Conservation (phyloP, 352 stramenopile species). For the Globisporangium viniferum region DNA sequence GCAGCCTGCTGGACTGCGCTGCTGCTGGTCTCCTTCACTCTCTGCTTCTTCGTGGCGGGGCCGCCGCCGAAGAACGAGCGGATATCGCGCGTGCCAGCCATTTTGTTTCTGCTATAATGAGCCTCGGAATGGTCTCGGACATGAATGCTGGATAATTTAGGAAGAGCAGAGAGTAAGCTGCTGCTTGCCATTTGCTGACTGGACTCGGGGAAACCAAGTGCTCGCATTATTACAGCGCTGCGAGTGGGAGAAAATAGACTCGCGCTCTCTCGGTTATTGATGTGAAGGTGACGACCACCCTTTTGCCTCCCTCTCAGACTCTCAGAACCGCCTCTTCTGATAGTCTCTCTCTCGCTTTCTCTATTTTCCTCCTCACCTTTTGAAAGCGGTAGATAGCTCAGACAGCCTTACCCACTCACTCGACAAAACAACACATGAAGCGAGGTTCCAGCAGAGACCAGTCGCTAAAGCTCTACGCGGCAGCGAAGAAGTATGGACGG, state of each 20-base stretch:
- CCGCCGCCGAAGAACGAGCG: constrained; percentile 53
- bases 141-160: no score
- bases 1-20: neutral
- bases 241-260: neutral
- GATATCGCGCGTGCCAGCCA: constrained; percentile 35
- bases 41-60: constrained; percentile 28
- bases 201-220: no score
- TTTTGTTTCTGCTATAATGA: neutral
- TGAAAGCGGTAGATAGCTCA: neutral
- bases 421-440: constrained; percentile 1
- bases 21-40: neutral
- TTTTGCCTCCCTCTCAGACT: no score
- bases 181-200: no score
- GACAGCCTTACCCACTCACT: neutral
- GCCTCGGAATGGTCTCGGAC: no score
- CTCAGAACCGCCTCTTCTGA: no score
- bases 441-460: constrained; percentile 12
- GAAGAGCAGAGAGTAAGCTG: no score
- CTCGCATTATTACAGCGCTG: no score
- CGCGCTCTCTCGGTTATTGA: neutral
- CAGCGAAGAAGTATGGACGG: constrained; percentile 32
- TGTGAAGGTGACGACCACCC: no score
- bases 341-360: neutral
- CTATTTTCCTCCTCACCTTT: neutral
- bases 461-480: constrained; percentile 32